These are phyloP conservation scores for Melocanna baccifera DNA, from an alignment of 176 grass and related monocot species.

Conservation along the genomic window DNA sequence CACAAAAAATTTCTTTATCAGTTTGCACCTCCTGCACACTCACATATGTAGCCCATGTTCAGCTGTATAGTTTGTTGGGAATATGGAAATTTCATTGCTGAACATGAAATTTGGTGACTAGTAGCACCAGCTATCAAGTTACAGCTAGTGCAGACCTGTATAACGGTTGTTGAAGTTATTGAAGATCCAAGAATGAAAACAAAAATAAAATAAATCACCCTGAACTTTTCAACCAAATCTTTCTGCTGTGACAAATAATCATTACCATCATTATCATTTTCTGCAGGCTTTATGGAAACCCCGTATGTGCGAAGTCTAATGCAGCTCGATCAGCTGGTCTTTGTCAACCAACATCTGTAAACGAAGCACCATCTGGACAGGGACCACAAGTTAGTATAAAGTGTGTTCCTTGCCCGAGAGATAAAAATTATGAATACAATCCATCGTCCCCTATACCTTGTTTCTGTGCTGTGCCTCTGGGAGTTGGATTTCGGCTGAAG, in stretches of 20 bases:
- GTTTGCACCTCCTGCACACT: not conserved
- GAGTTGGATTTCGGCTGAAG: constrained; percentile 82
- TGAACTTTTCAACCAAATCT: not conserved
- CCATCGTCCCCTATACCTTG: constrained; percentile 63
- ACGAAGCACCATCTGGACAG: constrained; percentile 27
- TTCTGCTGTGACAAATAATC: constrained; percentile 1
- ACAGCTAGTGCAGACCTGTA: not conserved
- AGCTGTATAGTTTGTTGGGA: not conserved
- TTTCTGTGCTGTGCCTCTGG: constrained; percentile 59
- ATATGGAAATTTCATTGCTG: not conserved
- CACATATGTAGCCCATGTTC: not conserved
- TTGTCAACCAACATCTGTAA: constrained; percentile 44
- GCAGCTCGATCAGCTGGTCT: constrained; percentile 34
- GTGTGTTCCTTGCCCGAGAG: constrained; percentile 45
- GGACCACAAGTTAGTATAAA: constrained; percentile 22
- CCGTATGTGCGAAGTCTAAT: constrained; percentile 56
- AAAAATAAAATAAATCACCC: not conserved
- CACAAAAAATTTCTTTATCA: constrained; percentile 10
- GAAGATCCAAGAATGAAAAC: not conserved
- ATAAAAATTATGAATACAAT: constrained; percentile 65
- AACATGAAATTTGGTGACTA: not conserved
- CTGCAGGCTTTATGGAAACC: constrained; percentile 78
- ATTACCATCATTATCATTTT: constrained; percentile 17
- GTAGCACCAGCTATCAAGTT: not conserved
- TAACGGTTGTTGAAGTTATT: constrained; percentile 9